Evolutionary conservation across 2,329 filamentous ascomycete species (phyloP).

Genomic region (Exophiala sideris): DNA sequence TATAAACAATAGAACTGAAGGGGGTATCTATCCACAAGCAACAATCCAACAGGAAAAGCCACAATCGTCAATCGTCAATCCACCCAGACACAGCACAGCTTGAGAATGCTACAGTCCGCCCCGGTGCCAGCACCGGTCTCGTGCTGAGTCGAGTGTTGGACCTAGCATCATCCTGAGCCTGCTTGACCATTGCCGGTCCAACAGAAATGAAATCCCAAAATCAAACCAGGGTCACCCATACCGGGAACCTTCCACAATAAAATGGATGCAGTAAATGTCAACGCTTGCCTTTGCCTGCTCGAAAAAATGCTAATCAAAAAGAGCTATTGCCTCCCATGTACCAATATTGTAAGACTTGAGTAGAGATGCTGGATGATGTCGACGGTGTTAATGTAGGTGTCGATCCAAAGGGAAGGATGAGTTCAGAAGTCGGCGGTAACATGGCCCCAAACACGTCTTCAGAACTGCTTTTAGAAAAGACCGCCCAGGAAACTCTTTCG

Average conservation of each 20-base stretch:
- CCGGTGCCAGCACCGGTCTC: not conserved
- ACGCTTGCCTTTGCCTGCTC: not conserved
- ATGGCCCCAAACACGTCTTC: not conserved
- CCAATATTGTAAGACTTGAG: not conserved
- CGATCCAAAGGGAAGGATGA: not conserved
- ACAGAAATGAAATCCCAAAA: not conserved
- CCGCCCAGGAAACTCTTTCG: constrained; percentile 27
- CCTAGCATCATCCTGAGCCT: not conserved
- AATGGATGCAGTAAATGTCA: not conserved
- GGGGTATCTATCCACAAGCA: constrained; percentile 3
- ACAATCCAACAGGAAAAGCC: not conserved
- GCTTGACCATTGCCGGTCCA: not conserved
- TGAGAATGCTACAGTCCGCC: not conserved
- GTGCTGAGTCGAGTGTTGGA: not conserved
- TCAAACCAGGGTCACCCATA: not conserved
- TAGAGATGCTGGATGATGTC: not conserved
- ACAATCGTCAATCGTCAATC: not conserved
- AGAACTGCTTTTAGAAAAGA: constrained; percentile 17
- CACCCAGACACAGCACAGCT: not conserved
- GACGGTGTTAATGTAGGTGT: not conserved
- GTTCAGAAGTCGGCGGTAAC: too few relatives aligned
- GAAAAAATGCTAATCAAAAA: constrained; percentile 1
- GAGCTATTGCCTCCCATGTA: too few relatives aligned
- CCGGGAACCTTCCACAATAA: not conserved
- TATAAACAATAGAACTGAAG: not conserved